Base-by-base conservation (phyloP, 2,329 filamentous ascomycete genomes). In the Pseudocercospora pini-densiflorae region DNA sequence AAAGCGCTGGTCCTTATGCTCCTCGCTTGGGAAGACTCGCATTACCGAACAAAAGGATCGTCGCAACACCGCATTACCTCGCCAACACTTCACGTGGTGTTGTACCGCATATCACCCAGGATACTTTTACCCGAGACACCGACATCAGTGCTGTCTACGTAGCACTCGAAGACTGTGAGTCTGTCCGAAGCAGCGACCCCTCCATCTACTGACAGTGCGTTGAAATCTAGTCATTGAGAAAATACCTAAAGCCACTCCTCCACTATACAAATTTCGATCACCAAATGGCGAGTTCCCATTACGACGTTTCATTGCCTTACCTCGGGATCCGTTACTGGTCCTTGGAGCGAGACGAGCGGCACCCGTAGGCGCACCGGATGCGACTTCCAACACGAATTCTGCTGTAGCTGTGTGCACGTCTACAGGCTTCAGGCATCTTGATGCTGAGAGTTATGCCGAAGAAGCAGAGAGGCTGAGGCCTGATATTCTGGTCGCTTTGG, bases 121-220 rank as follows among this genome's bases (percentile, higher is more conserved):
- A 99, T 82, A 91, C 91, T 68, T 83, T 95, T 70, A 78, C 81
- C 47, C 89, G 88, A 63, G 84, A 90, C 73, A 89, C 89, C 0
- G 77, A 85, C 5, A 83, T 96, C 66, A 82, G 83, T 29, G 91
- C 91, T 27, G 84, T 92, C 2, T 97, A 97, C 77, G 83, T 95
- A 74, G 92, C 91, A 0, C 82, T 98, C 29, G 95, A 99, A 83
- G 95, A 99, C 79, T 98, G 95, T 97, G 85, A 80, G 91, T 79
- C 55, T 61, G 14, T 29, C 23, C 19, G n/a, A 36, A 53, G 51
- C 64, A 31, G 62, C 63, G 58, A 60, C 63, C 59, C 31, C 29
- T 40, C 55, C 60, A 62, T 62, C 66, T 57, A 75, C 82, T 84
- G 76, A 85, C 72, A 70, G 71, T 77, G 77, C 78, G 78, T 75